phyloP scores from a whole-genome alignment of 2,329 filamentous ascomycete genomes.

The Fusarium sp. region DNA sequence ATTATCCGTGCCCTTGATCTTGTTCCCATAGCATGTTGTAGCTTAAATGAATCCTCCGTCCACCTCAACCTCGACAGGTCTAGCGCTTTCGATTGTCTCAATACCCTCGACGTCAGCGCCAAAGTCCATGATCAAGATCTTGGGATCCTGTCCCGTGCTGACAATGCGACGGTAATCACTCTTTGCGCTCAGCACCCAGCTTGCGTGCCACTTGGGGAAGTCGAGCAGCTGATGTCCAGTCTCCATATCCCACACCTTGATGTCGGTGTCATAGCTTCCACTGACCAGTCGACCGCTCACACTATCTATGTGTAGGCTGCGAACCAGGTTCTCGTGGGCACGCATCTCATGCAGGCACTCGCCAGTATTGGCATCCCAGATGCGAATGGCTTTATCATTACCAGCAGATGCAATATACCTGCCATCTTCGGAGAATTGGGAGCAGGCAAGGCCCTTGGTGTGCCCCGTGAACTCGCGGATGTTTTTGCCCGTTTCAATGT shows the following conservation, averaged over 20 bases:
- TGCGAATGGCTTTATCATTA: slow-evolving; percentile 94
- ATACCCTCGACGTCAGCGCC: slow-evolving; percentile 72
- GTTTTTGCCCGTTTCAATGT: slow-evolving; percentile 87
- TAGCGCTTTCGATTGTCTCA: slow-evolving; percentile 67
- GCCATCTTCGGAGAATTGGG: slow-evolving; percentile 96
- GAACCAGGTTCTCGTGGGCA: slow-evolving; percentile 88
- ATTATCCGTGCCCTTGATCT: slow-evolving; percentile 4
- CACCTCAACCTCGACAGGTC: slow-evolving; percentile 27
- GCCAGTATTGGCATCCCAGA: slow-evolving; percentile 94
- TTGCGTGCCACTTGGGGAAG: slow-evolving; percentile 94
- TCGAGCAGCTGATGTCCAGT: slow-evolving; percentile 83
- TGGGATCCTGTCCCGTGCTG: slow-evolving; percentile 92
- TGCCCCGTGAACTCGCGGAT: slow-evolving; percentile 92
- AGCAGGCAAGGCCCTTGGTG: slow-evolving; percentile 93
- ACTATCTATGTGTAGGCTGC: slow-evolving; percentile 90
- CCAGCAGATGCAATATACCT: slow-evolving; percentile 92
- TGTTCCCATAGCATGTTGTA: background rate
- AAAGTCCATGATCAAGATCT: slow-evolving; percentile 95
- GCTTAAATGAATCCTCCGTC: slow-evolving; percentile 48
- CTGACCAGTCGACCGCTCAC: slow-evolving; percentile 88
- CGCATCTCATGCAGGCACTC: slow-evolving; percentile 83
- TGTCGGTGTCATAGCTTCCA: slow-evolving; percentile 93
- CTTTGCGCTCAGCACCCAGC: slow-evolving; percentile 97
- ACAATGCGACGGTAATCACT: slow-evolving; percentile 95
- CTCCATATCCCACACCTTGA: slow-evolving; percentile 93